Conservation (phyloP, 306 rosid genomes). For the Nissolia schottii region DNA sequence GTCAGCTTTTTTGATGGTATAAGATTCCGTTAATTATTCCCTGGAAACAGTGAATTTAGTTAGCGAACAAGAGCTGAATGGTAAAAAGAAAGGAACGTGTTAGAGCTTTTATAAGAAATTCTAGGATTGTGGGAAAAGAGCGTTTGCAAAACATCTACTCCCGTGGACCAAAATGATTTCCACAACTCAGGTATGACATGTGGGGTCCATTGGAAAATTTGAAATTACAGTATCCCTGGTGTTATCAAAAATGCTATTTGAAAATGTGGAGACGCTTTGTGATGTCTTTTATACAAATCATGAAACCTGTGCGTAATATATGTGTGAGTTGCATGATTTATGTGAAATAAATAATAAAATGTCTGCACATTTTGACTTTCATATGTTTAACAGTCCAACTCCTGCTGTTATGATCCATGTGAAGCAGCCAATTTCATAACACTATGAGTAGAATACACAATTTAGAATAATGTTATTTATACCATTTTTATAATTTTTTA, state of each 20-base stretch:
- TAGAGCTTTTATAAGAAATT: slow-evolving; percentile 1
- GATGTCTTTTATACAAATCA: too few relatives aligned
- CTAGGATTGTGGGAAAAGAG: background rate
- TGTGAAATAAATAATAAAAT: too few relatives aligned
- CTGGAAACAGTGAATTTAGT: slow-evolving; percentile 8
- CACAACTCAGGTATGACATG: background rate
- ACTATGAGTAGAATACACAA: background rate
- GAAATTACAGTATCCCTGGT: background rate
- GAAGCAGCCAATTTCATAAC: background rate
- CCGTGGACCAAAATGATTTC: background rate
- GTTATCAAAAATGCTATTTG: too few relatives aligned
- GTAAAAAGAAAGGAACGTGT: background rate
- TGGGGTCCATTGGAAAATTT: background rate
- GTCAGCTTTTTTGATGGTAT: slow-evolving; percentile 6
- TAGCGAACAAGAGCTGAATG: background rate
- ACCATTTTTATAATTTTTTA: too few relatives aligned
- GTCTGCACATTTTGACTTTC: too few relatives aligned
- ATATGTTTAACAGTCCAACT: too few relatives aligned
- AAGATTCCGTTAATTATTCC: slow-evolving; percentile 1
- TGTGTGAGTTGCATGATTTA: too few relatives aligned
- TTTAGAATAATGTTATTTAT: too few relatives aligned
- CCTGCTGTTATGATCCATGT: background rate
- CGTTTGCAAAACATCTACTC: background rate
- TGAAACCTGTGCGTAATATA: too few relatives aligned
- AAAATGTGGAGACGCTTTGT: too few relatives aligned